A percentile compares a stretch with the other conserved stretches of the same genome.
These are phyloP conservation scores for Cucurbitaria berberidis DNA, from an alignment of 2,329 filamentous ascomycete genomes.

Conservation along the genomic window DNA sequence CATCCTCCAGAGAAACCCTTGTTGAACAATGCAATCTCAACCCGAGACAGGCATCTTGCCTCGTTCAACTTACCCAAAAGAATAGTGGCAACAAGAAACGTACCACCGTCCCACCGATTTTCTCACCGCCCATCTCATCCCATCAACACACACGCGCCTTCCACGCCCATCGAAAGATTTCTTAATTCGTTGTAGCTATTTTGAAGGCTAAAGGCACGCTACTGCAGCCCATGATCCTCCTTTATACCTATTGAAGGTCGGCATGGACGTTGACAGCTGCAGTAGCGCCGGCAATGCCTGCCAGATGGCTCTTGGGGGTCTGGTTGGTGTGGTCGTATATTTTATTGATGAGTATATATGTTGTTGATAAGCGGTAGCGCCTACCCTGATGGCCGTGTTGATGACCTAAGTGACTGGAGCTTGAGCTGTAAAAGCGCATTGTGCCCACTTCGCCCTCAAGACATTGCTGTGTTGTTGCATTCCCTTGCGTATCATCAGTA, in stretches of 20 bases:
- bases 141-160: neutral
- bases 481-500: constrained; percentile 1
- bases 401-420: neutral
- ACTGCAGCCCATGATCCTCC: constrained; percentile 15
- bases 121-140: constrained; percentile 16
- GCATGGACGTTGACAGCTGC: constrained; percentile 1
- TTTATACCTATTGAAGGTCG: constrained; percentile 10
- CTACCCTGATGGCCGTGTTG: constrained; percentile 21
- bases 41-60: neutral
- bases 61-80: neutral
- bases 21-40: neutral
- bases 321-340: constrained; percentile 4
- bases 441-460: constrained; percentile 7
- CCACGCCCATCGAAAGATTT: neutral
- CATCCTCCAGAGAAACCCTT: neutral
- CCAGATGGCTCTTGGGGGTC: neutral
- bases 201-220: constrained; percentile 16
- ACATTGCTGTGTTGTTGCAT: constrained; percentile 11
- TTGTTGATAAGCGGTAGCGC: constrained; percentile 16
- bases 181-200: constrained; percentile 14
- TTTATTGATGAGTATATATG: constrained; percentile 12
- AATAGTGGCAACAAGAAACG: too few relatives aligned
- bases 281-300: constrained; percentile 13
- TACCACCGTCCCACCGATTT: constrained; percentile 1
- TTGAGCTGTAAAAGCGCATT: constrained; percentile 13